phyloP scores from a whole-genome alignment of 2,329 filamentous ascomycete genomes.

The Colletotrichum karsti region DNA sequence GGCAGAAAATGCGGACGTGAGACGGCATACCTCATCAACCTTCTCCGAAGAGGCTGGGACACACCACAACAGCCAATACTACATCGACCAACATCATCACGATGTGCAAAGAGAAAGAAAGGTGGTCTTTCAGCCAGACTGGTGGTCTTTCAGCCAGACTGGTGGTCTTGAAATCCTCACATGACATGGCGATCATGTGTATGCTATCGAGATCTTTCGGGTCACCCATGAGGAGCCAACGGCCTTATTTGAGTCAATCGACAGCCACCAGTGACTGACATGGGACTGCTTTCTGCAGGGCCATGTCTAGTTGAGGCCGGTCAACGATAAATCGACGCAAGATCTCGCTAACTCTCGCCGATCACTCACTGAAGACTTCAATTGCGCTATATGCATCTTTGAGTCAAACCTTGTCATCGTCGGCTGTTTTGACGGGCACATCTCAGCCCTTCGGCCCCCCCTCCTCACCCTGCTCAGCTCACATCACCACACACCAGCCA shows the following conservation, averaged over 20 bases:
- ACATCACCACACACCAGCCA: background rate
- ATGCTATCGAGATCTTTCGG: too few relatives aligned
- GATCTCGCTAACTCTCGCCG: background rate
- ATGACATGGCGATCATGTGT: too few relatives aligned
- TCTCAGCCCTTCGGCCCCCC: too few relatives aligned
- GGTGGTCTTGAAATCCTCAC: too few relatives aligned
- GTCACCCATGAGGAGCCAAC: background rate
- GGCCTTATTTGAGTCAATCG: background rate
- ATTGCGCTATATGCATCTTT: background rate
- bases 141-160: too few relatives aligned
- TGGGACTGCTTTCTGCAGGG: background rate
- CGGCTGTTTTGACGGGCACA: background rate
- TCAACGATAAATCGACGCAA: background rate
- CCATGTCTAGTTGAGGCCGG: background rate
- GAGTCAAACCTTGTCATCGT: background rate
- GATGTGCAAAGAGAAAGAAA: background rate
- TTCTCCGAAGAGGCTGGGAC: background rate
- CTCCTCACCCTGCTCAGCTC: background rate
- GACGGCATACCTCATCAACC: background rate
- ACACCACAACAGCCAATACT: background rate
- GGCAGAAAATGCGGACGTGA: background rate
- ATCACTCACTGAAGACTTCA: background rate
- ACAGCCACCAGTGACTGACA: background rate
- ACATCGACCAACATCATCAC: background rate
- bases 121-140: too few relatives aligned